These are phyloP conservation scores for Abelmoschus esculentus DNA, from an alignment of 345 rosid genomes.

Conservation along the genomic window DNA sequence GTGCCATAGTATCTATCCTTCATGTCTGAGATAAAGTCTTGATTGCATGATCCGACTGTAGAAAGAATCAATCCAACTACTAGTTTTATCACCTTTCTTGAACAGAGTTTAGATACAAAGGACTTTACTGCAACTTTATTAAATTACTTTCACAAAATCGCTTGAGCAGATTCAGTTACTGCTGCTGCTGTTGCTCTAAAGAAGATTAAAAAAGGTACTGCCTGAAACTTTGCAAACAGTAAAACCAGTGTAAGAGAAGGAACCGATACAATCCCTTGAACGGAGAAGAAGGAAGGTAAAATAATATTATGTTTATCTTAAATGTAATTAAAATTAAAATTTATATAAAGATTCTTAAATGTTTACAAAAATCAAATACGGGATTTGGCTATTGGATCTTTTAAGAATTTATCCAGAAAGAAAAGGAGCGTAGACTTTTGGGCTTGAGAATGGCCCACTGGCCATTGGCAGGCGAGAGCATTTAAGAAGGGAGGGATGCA, in stretches of 20 bases:
- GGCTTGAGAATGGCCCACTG: background rate
- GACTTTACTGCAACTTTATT: background rate
- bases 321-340: too few relatives aligned
- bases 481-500: background rate
- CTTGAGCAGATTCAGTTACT: conserved; percentile 34
- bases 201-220: conserved; percentile 14
- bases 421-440: background rate
- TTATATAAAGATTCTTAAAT: too few relatives aligned
- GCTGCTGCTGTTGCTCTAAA: conserved; percentile 21
- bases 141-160: conserved; percentile 32
- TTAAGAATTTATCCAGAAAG: background rate
- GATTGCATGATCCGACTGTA: too few relatives aligned
- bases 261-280: too few relatives aligned
- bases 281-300: too few relatives aligned
- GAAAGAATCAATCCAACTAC: too few relatives aligned
- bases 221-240: background rate
- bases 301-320: too few relatives aligned
- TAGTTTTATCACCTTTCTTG: too few relatives aligned
- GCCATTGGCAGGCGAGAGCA: too few relatives aligned
- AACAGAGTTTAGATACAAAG: background rate
- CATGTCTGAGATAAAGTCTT: background rate
- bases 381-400: background rate
- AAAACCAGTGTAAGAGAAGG: too few relatives aligned
- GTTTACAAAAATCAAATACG: background rate
- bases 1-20: background rate